Base-by-base conservation (phyloP, 2,329 filamentous ascomycete genomes). In the Epichloe typhina region DNA sequence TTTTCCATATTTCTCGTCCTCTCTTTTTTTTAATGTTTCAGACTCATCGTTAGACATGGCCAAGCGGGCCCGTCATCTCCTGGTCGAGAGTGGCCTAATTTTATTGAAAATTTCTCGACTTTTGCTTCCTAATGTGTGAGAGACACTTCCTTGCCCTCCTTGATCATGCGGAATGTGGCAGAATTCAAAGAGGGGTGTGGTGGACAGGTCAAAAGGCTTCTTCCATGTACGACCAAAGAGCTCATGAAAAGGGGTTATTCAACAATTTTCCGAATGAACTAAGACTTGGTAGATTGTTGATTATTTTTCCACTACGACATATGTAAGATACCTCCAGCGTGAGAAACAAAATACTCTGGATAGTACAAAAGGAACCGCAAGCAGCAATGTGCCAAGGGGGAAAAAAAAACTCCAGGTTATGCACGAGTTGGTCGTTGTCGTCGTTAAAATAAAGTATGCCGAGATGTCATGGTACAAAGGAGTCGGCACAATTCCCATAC, bases 361-460 rank as follows among this genome's bases (percentile, higher is more conserved):
- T 19, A 26, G 23, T 26, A 12, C 39, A 39, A 17, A 46, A 38
- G 17, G 13, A 26, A 40, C 19, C n/a, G 15, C n/a, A 31, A 38
- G 37, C 40, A 33, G 12, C 4, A 21, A 42, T 31, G 41, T 23
- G 41, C 23, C 19, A 31, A 11, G 8, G 26, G 26, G 8, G 9
- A 8, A 9, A 9, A 3, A 8, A 38, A 52, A 4, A 8, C 50
- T 50, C 47, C 41, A 17, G 12, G 37, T 47, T 35, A 50, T 50
- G 43, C 44, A 47, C 51, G 8, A 47, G 11, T 44, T 50, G 21
- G 51, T 53, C 48, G 39, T 53, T n/a, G 48, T 47, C 47, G 44
- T 53, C 48, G 26, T 50, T 7, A 47, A 17, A 23, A 15, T 19
- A n/a, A 13, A 38, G 6, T 43, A 43, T n/a, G 7, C 23, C 17